phyloP scores from a whole-genome alignment of 2,329 filamentous ascomycete species.

The Pezizomycotina sp. region DNA sequence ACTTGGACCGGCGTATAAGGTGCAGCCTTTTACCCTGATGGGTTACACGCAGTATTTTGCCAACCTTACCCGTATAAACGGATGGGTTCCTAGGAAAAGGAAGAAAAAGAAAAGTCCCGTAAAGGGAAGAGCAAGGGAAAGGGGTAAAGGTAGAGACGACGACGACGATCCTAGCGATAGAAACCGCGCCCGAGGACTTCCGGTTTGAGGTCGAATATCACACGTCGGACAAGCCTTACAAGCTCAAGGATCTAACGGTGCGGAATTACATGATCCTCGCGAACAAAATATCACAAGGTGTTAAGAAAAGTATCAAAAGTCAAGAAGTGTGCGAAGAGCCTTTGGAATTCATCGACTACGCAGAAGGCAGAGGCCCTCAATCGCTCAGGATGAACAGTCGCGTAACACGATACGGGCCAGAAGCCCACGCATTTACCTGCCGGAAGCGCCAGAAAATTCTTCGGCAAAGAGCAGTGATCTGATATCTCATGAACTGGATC shows the following conservation, averaged over 20 bases:
- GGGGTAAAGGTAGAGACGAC: constrained; percentile 46
- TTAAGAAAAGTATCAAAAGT: constrained; percentile 24
- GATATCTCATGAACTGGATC: no score
- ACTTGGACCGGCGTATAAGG: constrained; percentile 79
- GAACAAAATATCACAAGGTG: constrained; percentile 44
- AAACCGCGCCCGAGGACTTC: constrained; percentile 40
- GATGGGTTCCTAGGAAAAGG: constrained; percentile 16
- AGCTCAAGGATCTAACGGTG: constrained; percentile 68
- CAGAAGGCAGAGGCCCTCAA: constrained; percentile 20
- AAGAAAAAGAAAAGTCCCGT: constrained; percentile 33
- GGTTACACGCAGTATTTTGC: constrained; percentile 85
- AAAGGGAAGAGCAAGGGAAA: constrained; percentile 51
- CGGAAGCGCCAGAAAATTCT: constrained; percentile 12
- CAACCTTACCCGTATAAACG: constrained; percentile 77
- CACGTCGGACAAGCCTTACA: constrained; percentile 62
- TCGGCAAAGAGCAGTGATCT: no score
- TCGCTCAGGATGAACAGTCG: constrained; percentile 43
- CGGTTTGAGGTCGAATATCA: constrained; percentile 70
- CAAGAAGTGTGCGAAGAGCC: constrained; percentile 4
- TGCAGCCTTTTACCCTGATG: constrained; percentile 61
- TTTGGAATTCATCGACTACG: constrained; percentile 8
- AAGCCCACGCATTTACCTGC: constrained; percentile 14
- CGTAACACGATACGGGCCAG: constrained; percentile 1
- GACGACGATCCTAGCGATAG: constrained; percentile 32
- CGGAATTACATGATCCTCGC: constrained; percentile 65